Evolutionary conservation across 2,329 filamentous ascomycete species (phyloP).

Genomic region (Fusarium verticillioides): DNA sequence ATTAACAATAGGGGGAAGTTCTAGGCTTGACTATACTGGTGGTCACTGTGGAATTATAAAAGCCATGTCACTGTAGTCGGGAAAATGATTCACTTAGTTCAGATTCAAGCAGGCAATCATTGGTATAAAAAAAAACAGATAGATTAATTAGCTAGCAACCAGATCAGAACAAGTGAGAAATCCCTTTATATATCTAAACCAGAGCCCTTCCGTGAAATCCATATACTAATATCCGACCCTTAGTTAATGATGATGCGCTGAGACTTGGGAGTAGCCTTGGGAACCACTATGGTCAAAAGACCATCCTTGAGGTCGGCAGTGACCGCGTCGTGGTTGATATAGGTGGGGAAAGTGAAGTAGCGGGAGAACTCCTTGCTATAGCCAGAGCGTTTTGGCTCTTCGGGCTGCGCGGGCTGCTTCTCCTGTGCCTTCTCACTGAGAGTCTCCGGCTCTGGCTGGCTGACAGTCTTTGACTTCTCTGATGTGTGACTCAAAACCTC

Average conservation of each 20-base stretch:
- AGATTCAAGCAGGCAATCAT: too few species aligned
- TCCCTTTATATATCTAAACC: too few species aligned
- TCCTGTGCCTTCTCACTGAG: neutral
- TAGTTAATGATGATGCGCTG: neutral
- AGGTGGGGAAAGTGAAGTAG: conserved; percentile 71
- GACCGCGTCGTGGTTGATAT: conserved; percentile 69
- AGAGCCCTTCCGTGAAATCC: neutral
- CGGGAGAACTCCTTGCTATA: conserved; percentile 67
- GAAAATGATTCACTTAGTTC: too few species aligned
- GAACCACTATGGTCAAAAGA: neutral
- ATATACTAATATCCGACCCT: neutral
- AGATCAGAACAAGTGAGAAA: too few species aligned
- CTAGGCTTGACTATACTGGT: too few species aligned
- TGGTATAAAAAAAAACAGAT: too few species aligned
- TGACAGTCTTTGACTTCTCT: conserved; percentile 6
- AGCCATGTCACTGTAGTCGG: too few species aligned
- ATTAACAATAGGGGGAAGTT: too few species aligned
- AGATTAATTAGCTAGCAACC: too few species aligned
- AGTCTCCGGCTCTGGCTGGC: neutral
- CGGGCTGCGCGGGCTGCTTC: conserved; percentile 44
- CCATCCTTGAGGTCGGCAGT: conserved; percentile 54
- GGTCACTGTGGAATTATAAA: too few species aligned
- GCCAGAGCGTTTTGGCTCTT: conserved; percentile 50
- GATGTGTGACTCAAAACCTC: conserved; percentile 19
- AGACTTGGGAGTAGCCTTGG: neutral